Conservation (phyloP, 1,139 yeast species). For the Taiozyma sp. region DNA sequence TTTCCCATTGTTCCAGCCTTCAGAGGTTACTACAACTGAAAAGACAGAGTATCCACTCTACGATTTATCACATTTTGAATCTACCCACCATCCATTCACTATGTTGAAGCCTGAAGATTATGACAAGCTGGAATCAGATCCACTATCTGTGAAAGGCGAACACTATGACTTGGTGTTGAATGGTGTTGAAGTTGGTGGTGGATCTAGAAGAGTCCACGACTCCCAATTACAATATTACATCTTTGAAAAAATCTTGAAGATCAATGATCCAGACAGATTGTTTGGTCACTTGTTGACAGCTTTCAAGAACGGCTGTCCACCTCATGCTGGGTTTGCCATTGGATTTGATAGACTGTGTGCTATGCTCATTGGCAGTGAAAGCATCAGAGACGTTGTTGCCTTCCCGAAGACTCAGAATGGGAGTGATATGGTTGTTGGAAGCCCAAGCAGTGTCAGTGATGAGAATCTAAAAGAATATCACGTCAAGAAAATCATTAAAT, state of each 20-base stretch:
- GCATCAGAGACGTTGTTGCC: slow-evolving; percentile 91
- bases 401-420: slow-evolving; percentile 94
- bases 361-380: slow-evolving; percentile 69
- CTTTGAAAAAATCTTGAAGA: slow-evolving; percentile 50
- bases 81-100: slow-evolving; percentile 97
- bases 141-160: slow-evolving; percentile 76
- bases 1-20: slow-evolving; percentile 87
- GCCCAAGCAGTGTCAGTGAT: slow-evolving; percentile 66
- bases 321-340: slow-evolving; percentile 95
- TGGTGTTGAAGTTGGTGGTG: slow-evolving; percentile 97
- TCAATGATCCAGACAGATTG: slow-evolving; percentile 52
- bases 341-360: slow-evolving; percentile 95
- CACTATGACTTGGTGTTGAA: slow-evolving; percentile 93
- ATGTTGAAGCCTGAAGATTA: slow-evolving; percentile 79
- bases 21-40: slow-evolving; percentile 41
- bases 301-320: slow-evolving; percentile 90
- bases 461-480: slow-evolving; percentile 45
- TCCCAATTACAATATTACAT: slow-evolving; percentile 69
- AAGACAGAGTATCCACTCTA: slow-evolving; percentile 54
- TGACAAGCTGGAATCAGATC: slow-evolving; percentile 44
- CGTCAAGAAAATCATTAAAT: slow-evolving; percentile 8
- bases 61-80: slow-evolving; percentile 40
- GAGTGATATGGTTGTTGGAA: slow-evolving; percentile 78
- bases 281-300: slow-evolving; percentile 88
- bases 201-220: slow-evolving; percentile 93